Base-by-base conservation (phyloP, 768 basidiomycete species). In the Cystoderma amianthinum region DNA sequence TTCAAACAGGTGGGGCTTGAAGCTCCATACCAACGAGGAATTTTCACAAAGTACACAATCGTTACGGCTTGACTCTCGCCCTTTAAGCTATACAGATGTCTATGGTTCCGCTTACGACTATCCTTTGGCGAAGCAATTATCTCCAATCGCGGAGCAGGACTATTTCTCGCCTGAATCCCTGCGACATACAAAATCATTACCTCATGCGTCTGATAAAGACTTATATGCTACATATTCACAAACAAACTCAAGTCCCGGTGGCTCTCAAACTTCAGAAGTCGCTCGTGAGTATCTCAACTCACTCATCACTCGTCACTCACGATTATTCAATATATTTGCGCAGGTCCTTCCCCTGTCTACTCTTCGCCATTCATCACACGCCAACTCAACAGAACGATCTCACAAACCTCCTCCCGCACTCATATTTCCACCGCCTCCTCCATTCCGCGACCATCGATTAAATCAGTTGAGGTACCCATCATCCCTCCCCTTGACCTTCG, bases 61-160 rank as follows among this genome's bases (percentile, higher is more conserved):
- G 12, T 54, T 74, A 19, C 69, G 65, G 23, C 57, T 66, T 12
- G 65, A 71, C 19, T 40, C 55, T 16, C 56, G 53, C 22, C 62
- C 51, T 38, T 50, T 48, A 22, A 54, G 48, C 39, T 42, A 21
- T 42, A 59, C 60, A 4, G 64, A 68, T 39, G 58, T 65, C 1
- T 67, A 61, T 48, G 59, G 52, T 4, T 46, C 57, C 35, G 63
- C 63, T 3, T 64, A 65, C 36, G 56, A 56, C 42, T 67, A 68
- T 38, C 65, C 68, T 2, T 44, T 42, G 69, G 64, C 60, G 18
- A 68, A 67, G 53, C 80, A 72, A 34, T 69, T 84, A 25, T 82
- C 82, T 1, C 81, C 83, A 0, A 83, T 85, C 30, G 69, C 68
- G 6, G 83, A 84, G 58, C 73, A 73, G 48, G 77, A 82, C 41